Conservation (phyloP, 345 rosid species). For the Camelina neglecta region DNA sequence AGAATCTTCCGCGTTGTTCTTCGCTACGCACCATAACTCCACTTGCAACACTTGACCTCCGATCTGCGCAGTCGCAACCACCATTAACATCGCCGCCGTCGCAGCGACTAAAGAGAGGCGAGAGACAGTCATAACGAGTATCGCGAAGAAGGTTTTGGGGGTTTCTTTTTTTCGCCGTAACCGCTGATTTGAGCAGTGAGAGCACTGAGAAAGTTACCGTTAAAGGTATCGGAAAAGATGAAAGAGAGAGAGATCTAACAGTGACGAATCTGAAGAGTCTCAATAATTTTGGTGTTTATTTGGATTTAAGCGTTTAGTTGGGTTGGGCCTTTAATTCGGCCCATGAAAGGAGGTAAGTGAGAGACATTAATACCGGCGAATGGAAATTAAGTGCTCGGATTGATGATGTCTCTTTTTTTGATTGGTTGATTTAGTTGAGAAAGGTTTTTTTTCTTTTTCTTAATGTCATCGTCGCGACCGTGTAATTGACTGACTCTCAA, state of each 20-base stretch:
- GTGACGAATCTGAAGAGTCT: conserved; percentile 21
- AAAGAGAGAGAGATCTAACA: conserved; percentile 36
- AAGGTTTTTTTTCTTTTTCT: neutral
- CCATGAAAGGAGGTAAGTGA: conserved; percentile 1
- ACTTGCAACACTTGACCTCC: conserved; percentile 38
- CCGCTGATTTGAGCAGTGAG: conserved; percentile 11
- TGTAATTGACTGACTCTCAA: conserved; percentile 12
- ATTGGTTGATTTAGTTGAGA: neutral
- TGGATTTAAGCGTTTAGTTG: conserved; percentile 6
- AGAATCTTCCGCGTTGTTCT: conserved; percentile 63
- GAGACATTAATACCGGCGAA: neutral
- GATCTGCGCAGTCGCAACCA: conserved; percentile 29
- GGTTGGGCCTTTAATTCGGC: conserved; percentile 22
- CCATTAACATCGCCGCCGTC: conserved; percentile 22
- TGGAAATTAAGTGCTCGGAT: conserved; percentile 8
- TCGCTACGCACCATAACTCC: conserved; percentile 77
- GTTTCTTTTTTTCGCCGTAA: neutral
- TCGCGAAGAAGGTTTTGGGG: neutral
- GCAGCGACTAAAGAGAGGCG: conserved; percentile 32
- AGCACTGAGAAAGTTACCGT: conserved; percentile 34
- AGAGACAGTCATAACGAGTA: conserved; percentile 1
- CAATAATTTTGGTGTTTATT: neutral
- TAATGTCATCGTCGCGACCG: neutral
- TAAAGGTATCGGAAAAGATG: conserved; percentile 27
- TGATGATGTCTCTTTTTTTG: neutral